Percentiles rank a stretch among this genome's conserved stretches.
Conservation (phyloP, 164 flowering plant genomes). For the Santalum album region DNA sequence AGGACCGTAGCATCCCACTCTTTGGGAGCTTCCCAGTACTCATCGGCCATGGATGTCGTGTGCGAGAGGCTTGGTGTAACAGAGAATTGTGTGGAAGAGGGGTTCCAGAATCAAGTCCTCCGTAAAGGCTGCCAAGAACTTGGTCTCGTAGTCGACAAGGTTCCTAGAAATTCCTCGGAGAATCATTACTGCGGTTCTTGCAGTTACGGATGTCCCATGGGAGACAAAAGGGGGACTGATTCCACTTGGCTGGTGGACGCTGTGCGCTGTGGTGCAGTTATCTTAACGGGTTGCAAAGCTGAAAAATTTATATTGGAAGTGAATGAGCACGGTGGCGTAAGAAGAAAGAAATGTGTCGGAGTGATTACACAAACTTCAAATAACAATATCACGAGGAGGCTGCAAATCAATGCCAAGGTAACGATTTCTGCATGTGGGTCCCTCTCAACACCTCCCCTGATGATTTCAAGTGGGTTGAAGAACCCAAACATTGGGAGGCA, state of each 20-base stretch:
- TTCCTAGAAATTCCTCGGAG: slow-evolving; percentile 56
- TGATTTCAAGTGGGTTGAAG: slow-evolving; percentile 56
- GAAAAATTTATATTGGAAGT: slow-evolving; percentile 41
- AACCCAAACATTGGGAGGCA: slow-evolving; percentile 38
- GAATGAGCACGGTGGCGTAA: slow-evolving; percentile 4
- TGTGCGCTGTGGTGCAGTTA: slow-evolving; percentile 53
- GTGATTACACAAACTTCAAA: slow-evolving; percentile 31
- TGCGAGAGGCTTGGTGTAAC: slow-evolving; percentile 53
- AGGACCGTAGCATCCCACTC: slow-evolving; percentile 25
- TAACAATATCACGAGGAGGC: slow-evolving; percentile 22
- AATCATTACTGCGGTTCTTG: slow-evolving; percentile 65
- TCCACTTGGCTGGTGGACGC: slow-evolving; percentile 78
- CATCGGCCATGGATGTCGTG: slow-evolving; percentile 57
- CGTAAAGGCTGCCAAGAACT: slow-evolving; percentile 61
- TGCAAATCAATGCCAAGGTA: slow-evolving; percentile 52
- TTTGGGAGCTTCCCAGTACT: slow-evolving; percentile 36
- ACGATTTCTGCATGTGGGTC: slow-evolving; percentile 77
- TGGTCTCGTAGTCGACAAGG: slow-evolving; percentile 38
- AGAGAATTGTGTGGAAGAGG: slow-evolving; percentile 38
- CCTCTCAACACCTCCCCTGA: slow-evolving; percentile 54
- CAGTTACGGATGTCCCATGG: slow-evolving; percentile 46
- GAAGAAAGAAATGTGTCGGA: slow-evolving; percentile 48
- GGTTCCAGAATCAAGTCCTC: slow-evolving; percentile 59
- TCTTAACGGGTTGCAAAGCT: slow-evolving; percentile 66
- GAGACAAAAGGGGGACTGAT: slow-evolving; percentile 63